Conservation (phyloP, 2,329 filamentous ascomycete genomes). For the Arthrobotrys entomopaga region DNA sequence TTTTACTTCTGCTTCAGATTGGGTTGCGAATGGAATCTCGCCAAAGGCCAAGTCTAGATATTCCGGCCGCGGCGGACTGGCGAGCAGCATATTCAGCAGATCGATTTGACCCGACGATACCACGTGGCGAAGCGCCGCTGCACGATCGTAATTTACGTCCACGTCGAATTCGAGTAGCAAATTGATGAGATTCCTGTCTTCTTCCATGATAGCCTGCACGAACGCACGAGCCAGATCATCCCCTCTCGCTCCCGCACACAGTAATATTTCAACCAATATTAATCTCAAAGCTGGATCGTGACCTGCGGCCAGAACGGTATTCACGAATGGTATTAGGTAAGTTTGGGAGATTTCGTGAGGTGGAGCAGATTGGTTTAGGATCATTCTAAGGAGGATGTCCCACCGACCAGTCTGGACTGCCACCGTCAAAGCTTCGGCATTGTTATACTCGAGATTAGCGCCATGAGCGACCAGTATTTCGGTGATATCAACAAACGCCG, state of each 20-base stretch:
- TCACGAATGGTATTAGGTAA: constrained; percentile 32
- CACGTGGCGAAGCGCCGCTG: constrained; percentile 27
- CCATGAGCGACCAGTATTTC: constrained; percentile 43
- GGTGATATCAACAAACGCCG: constrained; percentile 29
- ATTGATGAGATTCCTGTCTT: constrained; percentile 42
- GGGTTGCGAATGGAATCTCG: constrained; percentile 43
- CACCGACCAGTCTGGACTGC: constrained; percentile 31
- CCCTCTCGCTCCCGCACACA: constrained; percentile 41
- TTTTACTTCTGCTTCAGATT: constrained; percentile 42
- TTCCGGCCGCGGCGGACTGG: constrained; percentile 26
- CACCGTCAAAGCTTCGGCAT: constrained; percentile 31
- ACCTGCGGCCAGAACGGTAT: constrained; percentile 18
- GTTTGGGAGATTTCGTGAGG: constrained; percentile 35
- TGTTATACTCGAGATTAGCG: constrained; percentile 47
- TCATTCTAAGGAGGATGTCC: constrained; percentile 45
- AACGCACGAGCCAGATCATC: constrained; percentile 33
- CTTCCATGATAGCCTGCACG: constrained; percentile 31
- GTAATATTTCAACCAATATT: constrained; percentile 44
- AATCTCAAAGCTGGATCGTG: constrained; percentile 30
- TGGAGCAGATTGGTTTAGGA: constrained; percentile 32
- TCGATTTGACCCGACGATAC: constrained; percentile 24
- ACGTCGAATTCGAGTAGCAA: constrained; percentile 40
- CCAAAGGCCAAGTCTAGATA: constrained; percentile 43
- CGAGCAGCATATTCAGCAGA: constrained; percentile 28
- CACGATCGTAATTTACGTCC: constrained; percentile 46